Percentiles rank a stretch among this genome's conserved stretches.
Conservation (phyloP, 768 basidiomycete species). For the Boletus rubroflammeus region DNA sequence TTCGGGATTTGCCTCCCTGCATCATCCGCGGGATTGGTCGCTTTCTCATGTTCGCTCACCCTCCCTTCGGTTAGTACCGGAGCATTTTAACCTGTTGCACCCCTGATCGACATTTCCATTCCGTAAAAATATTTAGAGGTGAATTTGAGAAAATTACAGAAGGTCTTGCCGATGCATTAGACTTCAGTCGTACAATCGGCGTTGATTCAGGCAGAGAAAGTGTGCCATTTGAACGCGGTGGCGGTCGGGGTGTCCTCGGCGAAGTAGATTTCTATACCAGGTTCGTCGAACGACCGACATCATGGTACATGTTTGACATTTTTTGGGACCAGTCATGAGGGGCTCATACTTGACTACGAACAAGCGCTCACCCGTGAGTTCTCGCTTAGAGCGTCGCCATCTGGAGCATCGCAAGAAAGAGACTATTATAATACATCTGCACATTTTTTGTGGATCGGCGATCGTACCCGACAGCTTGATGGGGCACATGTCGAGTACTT, state of each 20-base stretch:
- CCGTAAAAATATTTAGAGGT: slow-evolving; percentile 37
- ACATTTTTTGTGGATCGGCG: slow-evolving; percentile 97
- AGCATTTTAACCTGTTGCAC: neutral
- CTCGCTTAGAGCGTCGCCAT: slow-evolving; percentile 34
- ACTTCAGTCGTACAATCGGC: slow-evolving; percentile 89
- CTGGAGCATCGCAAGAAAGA: slow-evolving; percentile 20
- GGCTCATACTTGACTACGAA: slow-evolving; percentile 89
- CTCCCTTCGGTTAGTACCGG: slow-evolving; percentile 53
- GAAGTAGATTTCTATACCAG: slow-evolving; percentile 95
- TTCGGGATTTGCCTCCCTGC: slow-evolving; percentile 90
- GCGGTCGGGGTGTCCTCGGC: slow-evolving; percentile 65
- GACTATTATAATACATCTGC: slow-evolving; percentile 87
- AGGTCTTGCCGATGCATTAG: slow-evolving; percentile 84
- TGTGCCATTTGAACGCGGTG: slow-evolving; percentile 65
- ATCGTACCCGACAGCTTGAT: slow-evolving; percentile 86
- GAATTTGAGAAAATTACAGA: slow-evolving; percentile 87
- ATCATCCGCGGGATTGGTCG: slow-evolving; percentile 90
- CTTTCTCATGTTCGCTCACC: slow-evolving; percentile 87
- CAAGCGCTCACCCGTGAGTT: slow-evolving; percentile 81
- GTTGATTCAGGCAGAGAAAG: slow-evolving; percentile 48
- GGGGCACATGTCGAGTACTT: slow-evolving; percentile 97
- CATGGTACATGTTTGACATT: neutral
- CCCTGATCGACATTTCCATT: slow-evolving; percentile 12
- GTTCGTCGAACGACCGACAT: slow-evolving; percentile 34
- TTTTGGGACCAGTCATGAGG: slow-evolving; percentile 67